A percentile compares a stretch with the other conserved stretches of the same genome.
These are phyloP conservation scores for Aspergillus unguis DNA, from an alignment of 2,329 filamentous ascomycete species.

Conservation along the genomic window DNA sequence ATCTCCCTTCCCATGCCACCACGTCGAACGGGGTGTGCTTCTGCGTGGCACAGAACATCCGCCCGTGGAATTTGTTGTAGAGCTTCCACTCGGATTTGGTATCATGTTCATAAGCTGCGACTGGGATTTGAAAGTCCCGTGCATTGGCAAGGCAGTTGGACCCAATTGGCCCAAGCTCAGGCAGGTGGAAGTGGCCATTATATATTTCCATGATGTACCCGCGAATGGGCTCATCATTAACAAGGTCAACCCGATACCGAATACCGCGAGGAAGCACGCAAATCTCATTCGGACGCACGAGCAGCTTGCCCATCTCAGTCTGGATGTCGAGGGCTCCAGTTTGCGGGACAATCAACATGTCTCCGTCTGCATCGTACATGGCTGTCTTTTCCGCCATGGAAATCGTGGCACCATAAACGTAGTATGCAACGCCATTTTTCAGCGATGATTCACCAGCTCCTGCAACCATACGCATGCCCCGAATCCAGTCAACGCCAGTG, in stretches of 20 bases:
- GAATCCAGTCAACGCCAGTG: not conserved
- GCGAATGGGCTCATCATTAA: conserved; percentile 55
- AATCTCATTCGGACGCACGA: conserved; percentile 65
- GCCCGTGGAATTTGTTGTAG: conserved; percentile 60
- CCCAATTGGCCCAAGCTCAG: conserved; percentile 64
- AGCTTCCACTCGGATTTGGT: conserved; percentile 53
- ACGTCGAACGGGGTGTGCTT: conserved; percentile 67
- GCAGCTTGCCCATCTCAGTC: conserved; percentile 63
- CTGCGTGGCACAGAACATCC: conserved; percentile 59
- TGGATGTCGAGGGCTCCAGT: conserved; percentile 64
- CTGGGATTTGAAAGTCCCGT: conserved; percentile 62
- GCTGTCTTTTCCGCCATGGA: conserved; percentile 53
- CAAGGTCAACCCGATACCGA: conserved; percentile 57
- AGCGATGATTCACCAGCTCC: not conserved
- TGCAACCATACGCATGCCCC: not conserved
- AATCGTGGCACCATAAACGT: conserved; percentile 42
- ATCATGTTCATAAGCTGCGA: conserved; percentile 56
- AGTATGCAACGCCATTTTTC: not conserved
- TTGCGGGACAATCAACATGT: conserved; percentile 63
- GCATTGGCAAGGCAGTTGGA: conserved; percentile 64
- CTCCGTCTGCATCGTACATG: conserved; percentile 62
- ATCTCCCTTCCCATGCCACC: conserved; percentile 67
- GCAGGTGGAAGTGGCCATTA: conserved; percentile 61
- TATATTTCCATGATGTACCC: conserved; percentile 68
- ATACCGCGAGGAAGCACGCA: conserved; percentile 63